These are phyloP conservation scores for Keqinozyma sinolaborantium DNA, from an alignment of 1,139 yeast genomes.

Conservation along the genomic window DNA sequence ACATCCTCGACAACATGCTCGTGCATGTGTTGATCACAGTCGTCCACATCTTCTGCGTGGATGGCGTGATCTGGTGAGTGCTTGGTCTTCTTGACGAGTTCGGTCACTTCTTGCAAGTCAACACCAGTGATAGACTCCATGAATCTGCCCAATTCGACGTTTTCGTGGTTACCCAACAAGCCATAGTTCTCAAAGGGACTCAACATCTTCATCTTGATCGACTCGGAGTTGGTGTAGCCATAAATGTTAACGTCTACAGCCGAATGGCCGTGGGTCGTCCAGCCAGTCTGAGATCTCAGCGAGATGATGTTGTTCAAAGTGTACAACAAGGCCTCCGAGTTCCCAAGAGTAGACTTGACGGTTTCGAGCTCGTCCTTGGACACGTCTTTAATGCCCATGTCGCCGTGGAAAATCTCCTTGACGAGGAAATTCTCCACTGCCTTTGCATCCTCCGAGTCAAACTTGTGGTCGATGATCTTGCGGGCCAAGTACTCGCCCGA, in stretches of 20 bases:
- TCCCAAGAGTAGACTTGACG: conserved; percentile 31
- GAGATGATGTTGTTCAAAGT: conserved; percentile 59
- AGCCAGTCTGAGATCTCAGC: conserved; percentile 70
- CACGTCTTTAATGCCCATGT: conserved; percentile 59
- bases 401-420: conserved; percentile 48
- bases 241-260: conserved; percentile 89
- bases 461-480: conserved; percentile 21
- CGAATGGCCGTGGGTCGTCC: conserved; percentile 89
- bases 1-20: neutral
- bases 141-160: conserved; percentile 74
- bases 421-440: conserved; percentile 26
- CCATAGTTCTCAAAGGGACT: conserved; percentile 29
- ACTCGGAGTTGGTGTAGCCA: conserved; percentile 57
- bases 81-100: conserved; percentile 38
- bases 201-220: conserved; percentile 32
- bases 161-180: conserved; percentile 77
- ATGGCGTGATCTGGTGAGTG: conserved; percentile 39
- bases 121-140: conserved; percentile 59
- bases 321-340: conserved; percentile 20
- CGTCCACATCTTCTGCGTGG: too few species aligned
- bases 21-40: conserved; percentile 1
- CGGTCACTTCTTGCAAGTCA: conserved; percentile 50
- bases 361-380: conserved; percentile 43
- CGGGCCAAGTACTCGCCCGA: conserved; percentile 65
- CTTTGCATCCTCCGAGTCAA: conserved; percentile 20